phyloP scores from a whole-genome alignment of 306 rosid genomes.

The Cucumis sativus region Cucumber_9930_V3 NC_026655.2:9350501-9351000 shows the following conservation, averaged over 20 bases:
- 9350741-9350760: neutral
- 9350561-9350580: neutral
- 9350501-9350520: neutral
- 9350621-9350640: neutral
- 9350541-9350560: neutral
- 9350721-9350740: neutral
- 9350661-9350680: neutral
- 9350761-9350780: no score
- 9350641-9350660: neutral
- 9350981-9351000: no score
- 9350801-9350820: no score
- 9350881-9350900: no score
- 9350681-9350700: neutral
- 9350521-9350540: neutral
- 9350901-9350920: no score
- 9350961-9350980: no score
- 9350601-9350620: neutral
- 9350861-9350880: no score
- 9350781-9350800: no score
- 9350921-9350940: no score
- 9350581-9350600: neutral
- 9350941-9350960: no score
- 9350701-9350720: neutral
- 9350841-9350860: no score
- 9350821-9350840: no score